Percentiles rank a stretch among this genome's conserved stretches.
Evolutionary conservation across 208 protist genomes (phyloP).

Genomic region (Phytomonas serpens): DNA sequence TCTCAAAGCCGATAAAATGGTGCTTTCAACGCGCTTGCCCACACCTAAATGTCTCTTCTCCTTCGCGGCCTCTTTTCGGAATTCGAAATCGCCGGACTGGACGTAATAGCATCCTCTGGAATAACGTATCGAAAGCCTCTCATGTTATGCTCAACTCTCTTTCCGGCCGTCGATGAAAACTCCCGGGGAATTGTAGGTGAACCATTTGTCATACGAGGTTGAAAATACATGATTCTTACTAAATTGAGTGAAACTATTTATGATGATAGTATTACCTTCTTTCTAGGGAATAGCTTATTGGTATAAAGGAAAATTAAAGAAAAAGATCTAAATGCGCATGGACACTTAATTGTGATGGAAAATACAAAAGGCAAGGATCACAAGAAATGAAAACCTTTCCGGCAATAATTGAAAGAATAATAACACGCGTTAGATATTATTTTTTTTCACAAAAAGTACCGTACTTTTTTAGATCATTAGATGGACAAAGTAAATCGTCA

Average conservation of each 20-base stretch:
- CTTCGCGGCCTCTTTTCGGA: background rate
- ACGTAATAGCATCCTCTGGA: background rate
- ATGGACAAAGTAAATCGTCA: background rate
- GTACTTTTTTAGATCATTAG: too few species aligned
- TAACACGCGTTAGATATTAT: too few species aligned
- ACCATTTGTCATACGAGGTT: constrained; percentile 3
- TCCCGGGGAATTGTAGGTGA: constrained; percentile 12
- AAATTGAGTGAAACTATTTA: background rate
- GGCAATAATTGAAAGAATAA: too few species aligned
- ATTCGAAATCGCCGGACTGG: background rate
- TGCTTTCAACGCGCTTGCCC: background rate
- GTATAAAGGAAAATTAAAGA: background rate
- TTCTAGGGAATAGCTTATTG: background rate
- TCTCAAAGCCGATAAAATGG: background rate
- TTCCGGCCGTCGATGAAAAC: constrained; percentile 48
- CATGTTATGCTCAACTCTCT: constrained; percentile 65
- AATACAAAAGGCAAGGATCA: too few species aligned
- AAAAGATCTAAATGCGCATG: background rate
- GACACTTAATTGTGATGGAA: background rate
- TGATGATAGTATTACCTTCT: background rate
- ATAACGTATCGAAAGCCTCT: constrained; percentile 50
- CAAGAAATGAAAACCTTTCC: too few species aligned
- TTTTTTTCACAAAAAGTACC: too few species aligned
- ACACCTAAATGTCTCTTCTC: background rate
- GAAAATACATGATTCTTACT: background rate